phyloP scores from a whole-genome alignment of 352 stramenopile genomes.

The Thalassiosira ordinaria region DNA sequence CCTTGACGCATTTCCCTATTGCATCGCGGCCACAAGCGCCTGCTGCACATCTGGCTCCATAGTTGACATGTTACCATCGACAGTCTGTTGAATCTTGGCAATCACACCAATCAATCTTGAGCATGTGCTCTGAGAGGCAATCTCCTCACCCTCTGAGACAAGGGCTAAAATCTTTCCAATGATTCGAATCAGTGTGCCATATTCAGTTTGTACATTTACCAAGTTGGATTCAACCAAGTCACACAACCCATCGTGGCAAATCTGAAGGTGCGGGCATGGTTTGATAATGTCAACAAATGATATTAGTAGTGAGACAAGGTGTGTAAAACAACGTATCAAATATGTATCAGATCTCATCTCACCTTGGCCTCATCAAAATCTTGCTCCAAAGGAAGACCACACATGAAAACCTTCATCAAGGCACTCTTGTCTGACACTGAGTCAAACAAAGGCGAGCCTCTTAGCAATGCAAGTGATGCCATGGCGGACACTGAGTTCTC shows the following conservation, averaged over 20 bases:
- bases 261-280: constrained; percentile 20
- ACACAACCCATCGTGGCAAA: constrained; percentile 73
- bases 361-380: constrained; percentile 76
- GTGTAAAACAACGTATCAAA: too few relatives aligned
- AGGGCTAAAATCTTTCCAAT: constrained; percentile 57
- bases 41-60: constrained; percentile 54
- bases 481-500: constrained; percentile 70
- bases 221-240: constrained; percentile 65
- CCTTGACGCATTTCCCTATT: not conserved
- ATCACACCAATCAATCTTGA: constrained; percentile 51
- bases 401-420: constrained; percentile 60
- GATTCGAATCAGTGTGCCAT: constrained; percentile 47
- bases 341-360: too few relatives aligned
- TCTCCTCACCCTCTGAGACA: constrained; percentile 57
- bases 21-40: constrained; percentile 44
- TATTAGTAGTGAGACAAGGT: too few relatives aligned
- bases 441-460: constrained; percentile 47
- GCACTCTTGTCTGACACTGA: constrained; percentile 39
- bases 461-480: constrained; percentile 64
- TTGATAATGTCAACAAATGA: too few relatives aligned
- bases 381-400: constrained; percentile 68
- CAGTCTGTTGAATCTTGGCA: constrained; percentile 45
- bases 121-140: constrained; percentile 58
- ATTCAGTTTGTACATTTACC: constrained; percentile 41
- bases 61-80: constrained; percentile 26